Evolutionary conservation across 1,284 basidiomycete genomes (phyloP), one percentile per base, ranked within the genome.

Genomic region (Athelia sp.): DNA sequence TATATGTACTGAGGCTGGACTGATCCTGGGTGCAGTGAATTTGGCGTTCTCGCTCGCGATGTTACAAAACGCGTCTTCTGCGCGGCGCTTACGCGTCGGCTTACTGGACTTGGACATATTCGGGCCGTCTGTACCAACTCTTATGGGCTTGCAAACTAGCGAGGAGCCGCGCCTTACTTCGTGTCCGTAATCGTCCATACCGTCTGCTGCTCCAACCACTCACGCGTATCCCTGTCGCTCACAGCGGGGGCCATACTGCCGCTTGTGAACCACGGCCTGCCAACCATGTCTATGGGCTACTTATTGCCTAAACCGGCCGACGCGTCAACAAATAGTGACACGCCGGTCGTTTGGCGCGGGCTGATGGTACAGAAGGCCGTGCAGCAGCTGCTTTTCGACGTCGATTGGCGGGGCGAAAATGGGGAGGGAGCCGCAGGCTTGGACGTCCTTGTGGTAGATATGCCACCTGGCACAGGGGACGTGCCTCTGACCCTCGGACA

Each of bases 281-380:
- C 90, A 19, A 93, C 90, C 60, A 98, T 99, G 96, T 97, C 93
- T 2, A 98, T 99, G 83, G 96, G 95, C 0, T 99, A 86, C 60
- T 76, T 90, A 8, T 72, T 90, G 21, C 84, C 86, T 2, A 72
- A 71, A 26, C 58, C 71, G 1, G 56, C 72, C 0, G 71, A 67
- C 36, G 65, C 69, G 17, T 69, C 68, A 32, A 68, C 73, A 26
- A 70, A 71, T 45, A 73, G 76, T 32, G 89, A 94, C 59, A 83
- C 83, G 0, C 84, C 93, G 0, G 79, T 98, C 17, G 93, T 96
- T 21, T 99, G 96, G 96, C 79, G 96, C 34, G 96, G 96, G 1
- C 81, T 98, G 45, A 98, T 99, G 96, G 97, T 99, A 1, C 95
- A 97, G 72, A 99, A 99, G 64, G 95, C 96, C 21, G 93, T 96